phyloP scores from a whole-genome alignment of 2,329 filamentous ascomycete genomes.

The Parastagonospora nodorum region DNA sequence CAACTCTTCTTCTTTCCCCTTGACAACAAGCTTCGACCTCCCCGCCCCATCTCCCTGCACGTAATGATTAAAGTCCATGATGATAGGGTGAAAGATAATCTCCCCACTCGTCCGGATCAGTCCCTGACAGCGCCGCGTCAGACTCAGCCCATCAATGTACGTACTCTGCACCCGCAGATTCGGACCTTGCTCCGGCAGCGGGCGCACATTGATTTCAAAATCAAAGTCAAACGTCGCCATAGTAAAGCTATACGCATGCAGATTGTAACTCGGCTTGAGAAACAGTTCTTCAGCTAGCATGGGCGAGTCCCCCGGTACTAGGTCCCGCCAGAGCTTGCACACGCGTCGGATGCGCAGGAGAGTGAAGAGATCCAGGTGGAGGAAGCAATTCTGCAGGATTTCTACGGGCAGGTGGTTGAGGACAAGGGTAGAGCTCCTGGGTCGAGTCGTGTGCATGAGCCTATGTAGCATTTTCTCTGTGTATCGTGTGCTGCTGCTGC shows the following conservation, averaged over 20 bases:
- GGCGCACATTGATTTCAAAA: conserved; percentile 3
- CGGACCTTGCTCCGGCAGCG: background rate
- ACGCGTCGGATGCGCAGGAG: conserved; percentile 15
- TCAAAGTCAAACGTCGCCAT: conserved; percentile 4
- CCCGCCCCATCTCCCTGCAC: conserved; percentile 1
- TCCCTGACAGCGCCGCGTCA: conserved; percentile 4
- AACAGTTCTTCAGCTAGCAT: conserved; percentile 6
- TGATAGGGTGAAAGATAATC: conserved; percentile 5
- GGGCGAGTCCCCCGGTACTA: conserved; percentile 18
- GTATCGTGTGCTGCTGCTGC: conserved; percentile 21
- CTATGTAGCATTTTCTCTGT: conserved; percentile 19
- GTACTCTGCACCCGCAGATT: background rate
- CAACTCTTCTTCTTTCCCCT: background rate
- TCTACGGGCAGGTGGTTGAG: conserved; percentile 17
- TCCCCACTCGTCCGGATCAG: conserved; percentile 2
- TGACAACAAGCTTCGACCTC: background rate
- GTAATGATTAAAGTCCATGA: conserved; percentile 2
- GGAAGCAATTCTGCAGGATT: conserved; percentile 14
- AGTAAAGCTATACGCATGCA: conserved; percentile 12
- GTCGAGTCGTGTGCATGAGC: conserved; percentile 4
- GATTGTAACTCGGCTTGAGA: conserved; percentile 12
- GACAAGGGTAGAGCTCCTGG: background rate
- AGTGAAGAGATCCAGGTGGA: conserved; percentile 16
- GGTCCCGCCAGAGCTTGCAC: conserved; percentile 10
- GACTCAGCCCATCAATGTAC: conserved; percentile 3